Evolutionary conservation across 257 asterid species (phyloP).

Genomic region (Lycium ferocissimum): DNA sequence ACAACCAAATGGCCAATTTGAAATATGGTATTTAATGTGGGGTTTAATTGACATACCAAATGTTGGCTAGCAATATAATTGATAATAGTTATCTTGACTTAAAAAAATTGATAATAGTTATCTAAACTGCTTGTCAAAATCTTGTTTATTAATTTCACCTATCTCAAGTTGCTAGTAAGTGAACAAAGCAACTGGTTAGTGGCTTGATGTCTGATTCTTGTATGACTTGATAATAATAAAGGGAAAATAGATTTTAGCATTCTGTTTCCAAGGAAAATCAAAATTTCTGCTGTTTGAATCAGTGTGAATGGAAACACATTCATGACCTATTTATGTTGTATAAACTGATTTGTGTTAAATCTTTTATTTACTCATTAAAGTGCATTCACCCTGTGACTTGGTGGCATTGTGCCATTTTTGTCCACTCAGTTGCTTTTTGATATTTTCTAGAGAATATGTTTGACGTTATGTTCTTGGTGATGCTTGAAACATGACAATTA

Average conservation of each 20-base stretch:
- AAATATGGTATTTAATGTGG: neutral
- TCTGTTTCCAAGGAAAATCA: neutral
- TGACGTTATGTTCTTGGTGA: slow-evolving; percentile 13
- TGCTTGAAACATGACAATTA: neutral
- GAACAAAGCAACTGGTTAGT: neutral
- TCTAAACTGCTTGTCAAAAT: neutral
- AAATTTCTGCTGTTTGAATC: neutral
- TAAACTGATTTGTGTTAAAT: neutral
- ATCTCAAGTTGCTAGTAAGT: neutral
- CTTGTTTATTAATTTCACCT: neutral
- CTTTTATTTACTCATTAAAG: neutral
- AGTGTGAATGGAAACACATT: neutral
- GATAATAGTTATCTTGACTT: neutral
- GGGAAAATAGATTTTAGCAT: neutral
- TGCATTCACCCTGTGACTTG: neutral
- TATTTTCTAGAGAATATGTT: neutral
- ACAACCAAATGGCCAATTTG: slow-evolving; percentile 15
- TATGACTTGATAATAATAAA: neutral
- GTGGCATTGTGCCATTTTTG: neutral
- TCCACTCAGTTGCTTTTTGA: neutral
- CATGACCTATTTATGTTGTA: slow-evolving; percentile 13
- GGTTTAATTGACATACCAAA: neutral
- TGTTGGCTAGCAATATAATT: neutral
- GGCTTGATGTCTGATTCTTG: neutral
- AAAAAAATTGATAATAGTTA: neutral